These are phyloP conservation scores for Penicillium bovifimosum DNA, from an alignment of 495 filamentous ascomycete genomes.

Conservation along the genomic window DNA sequence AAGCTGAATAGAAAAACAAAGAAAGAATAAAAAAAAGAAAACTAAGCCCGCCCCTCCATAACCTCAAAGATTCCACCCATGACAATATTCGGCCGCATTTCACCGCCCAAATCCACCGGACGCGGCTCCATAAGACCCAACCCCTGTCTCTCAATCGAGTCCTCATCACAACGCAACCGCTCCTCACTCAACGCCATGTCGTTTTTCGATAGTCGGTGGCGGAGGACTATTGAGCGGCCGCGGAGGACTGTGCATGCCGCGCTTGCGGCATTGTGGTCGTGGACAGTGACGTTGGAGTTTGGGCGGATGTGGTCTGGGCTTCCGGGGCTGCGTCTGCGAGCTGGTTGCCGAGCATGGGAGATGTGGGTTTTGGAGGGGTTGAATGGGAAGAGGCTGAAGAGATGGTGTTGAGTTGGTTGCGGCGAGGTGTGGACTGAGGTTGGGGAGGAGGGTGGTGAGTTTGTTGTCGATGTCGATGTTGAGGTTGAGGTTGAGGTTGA, in stretches of 20 bases:
- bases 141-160: constrained; percentile 37
- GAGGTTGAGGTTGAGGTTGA: constrained; percentile 21
- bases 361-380: constrained; percentile 16
- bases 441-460: constrained; percentile 21
- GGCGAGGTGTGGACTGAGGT: constrained; percentile 7
- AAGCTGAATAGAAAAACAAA: not conserved
- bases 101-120: constrained; percentile 28
- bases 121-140: constrained; percentile 44
- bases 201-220: constrained; percentile 39
- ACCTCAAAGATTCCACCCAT: constrained; percentile 47
- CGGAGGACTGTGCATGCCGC: constrained; percentile 25
- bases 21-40: constrained; percentile 1
- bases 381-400: constrained; percentile 29
- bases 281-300: constrained; percentile 3
- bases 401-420: constrained; percentile 18
- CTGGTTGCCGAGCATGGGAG: constrained; percentile 11
- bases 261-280: constrained; percentile 7
- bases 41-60: constrained; percentile 39
- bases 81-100: constrained; percentile 32
- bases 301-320: constrained; percentile 23
- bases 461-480: constrained; percentile 18
- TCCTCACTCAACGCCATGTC: constrained; percentile 41
- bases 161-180: constrained; percentile 32
- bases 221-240: constrained; percentile 32
- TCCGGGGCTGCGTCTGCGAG: constrained; percentile 9